A percentile compares a stretch with the other conserved stretches of the same genome.
Conservation (phyloP, 192 early-diverging fungal genomes). For the Geranomyces michiganensis region DNA sequence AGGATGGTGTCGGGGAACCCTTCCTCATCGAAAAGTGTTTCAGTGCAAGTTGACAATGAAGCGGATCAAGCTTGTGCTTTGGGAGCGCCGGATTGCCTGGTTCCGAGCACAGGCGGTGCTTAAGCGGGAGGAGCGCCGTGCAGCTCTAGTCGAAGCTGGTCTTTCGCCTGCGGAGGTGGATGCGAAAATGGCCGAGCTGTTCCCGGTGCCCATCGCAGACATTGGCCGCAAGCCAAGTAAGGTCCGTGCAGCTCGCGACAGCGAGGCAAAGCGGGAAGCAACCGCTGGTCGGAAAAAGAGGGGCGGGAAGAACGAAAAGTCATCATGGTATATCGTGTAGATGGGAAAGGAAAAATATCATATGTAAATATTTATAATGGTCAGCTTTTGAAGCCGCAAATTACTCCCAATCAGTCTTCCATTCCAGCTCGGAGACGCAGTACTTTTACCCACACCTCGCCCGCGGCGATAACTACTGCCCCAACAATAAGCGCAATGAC, state of each 20-base stretch:
- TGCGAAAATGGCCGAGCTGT: constrained; percentile 23
- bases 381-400: too few relatives aligned
- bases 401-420: constrained; percentile 26
- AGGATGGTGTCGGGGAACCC: too few relatives aligned
- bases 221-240: constrained; percentile 21
- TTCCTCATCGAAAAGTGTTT: too few relatives aligned
- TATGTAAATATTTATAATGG: too few relatives aligned
- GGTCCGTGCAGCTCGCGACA: not conserved
- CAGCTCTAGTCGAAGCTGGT: constrained; percentile 15
- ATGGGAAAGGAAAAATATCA: not conserved
- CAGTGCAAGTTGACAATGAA: constrained; percentile 57
- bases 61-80: constrained; percentile 52
- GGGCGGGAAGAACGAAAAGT: constrained; percentile 11
- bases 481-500: constrained; percentile 86
- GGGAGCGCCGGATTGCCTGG: constrained; percentile 53
- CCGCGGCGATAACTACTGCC: constrained; percentile 48
- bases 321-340: constrained; percentile 12
- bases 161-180: constrained; percentile 10
- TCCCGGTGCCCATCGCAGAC: constrained; percentile 24
- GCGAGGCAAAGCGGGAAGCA: not conserved
- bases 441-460: constrained; percentile 54
- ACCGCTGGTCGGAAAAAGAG: constrained; percentile 3
- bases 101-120: constrained; percentile 48
- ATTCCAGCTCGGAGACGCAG: constrained; percentile 42
- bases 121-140: constrained; percentile 24